Base-by-base conservation (phyloP, 495 filamentous ascomycete species). In the Hyaloscypha bicolor region DNA sequence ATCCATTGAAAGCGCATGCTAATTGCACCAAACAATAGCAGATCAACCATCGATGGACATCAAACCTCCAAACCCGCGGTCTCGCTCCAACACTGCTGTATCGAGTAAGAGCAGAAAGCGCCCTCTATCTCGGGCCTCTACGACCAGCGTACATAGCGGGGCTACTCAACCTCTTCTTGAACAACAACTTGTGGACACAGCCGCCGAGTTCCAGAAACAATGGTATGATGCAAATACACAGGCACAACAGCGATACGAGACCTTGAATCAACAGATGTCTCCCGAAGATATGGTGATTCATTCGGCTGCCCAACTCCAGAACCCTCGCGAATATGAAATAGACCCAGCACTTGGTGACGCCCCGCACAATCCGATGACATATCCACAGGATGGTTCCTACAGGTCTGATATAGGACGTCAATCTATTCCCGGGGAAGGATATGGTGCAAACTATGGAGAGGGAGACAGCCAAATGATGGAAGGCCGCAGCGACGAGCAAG, bases 121-220 rank as follows among this genome's bases (percentile, higher is more conserved):
- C 55, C 85, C 91, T 62, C 81, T 87, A 37, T 97, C 93, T 33
- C 83, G 92, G 78, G 93, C 90, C 48, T 97, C 93, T 55, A 95
- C 93, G 5, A 87, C 91, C n/a, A 94, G 92, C 61, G 86, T 88
- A 16, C 90, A 89, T 68, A 93, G 88, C 69, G 84, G 82, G 73
- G 81, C 84, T 8, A 90, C 88, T 37, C 90, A 91, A 69, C 83
- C 89, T 55, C 85, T 84, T 51, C 80, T 90, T 32, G 88, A 91
- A 48, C 86, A 88, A 63, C 84, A 87, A 69, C 74, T 83, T 2
- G 42, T 48, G 6, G 68, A 67, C 48, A 31, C 45, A 11, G 55
- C 56, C 5, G 30, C 45, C 12, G 69, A 72, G 35, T 63, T 65
- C 42, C 68, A 63, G 8, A 71, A 68, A 37, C 73, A 88, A 72